phyloP scores from a whole-genome alignment of 495 filamentous ascomycete genomes.

The Hypoxylon lienhwacheense region DNA sequence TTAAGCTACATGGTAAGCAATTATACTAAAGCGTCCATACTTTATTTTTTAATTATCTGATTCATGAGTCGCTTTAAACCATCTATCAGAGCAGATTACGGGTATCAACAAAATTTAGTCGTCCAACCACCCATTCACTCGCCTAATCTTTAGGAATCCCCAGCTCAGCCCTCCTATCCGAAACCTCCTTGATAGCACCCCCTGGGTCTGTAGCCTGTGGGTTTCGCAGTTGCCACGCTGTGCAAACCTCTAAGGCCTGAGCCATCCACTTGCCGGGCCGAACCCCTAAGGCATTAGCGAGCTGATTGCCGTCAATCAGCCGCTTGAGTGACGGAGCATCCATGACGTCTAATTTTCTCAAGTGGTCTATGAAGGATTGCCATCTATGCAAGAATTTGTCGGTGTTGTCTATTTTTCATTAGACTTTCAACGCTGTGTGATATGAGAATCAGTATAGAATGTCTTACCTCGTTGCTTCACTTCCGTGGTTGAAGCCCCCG shows the following conservation, averaged over 20 bases:
- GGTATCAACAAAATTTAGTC: slow-evolving; percentile 15
- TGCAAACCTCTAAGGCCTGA: slow-evolving; percentile 66
- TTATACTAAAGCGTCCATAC: too few relatives aligned
- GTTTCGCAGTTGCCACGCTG: slow-evolving; percentile 85
- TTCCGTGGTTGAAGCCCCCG: slow-evolving; percentile 38
- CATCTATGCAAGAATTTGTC: slow-evolving; percentile 50
- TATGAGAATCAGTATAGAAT: not conserved
- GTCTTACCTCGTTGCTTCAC: slow-evolving; percentile 13
- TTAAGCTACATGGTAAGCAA: too few relatives aligned
- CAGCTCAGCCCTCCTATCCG: slow-evolving; percentile 57
- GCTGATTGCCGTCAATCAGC: slow-evolving; percentile 65
- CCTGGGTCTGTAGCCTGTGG: slow-evolving; percentile 63
- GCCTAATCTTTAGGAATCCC: slow-evolving; percentile 44
- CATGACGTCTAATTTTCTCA: slow-evolving; percentile 54
- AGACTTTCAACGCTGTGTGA: too few relatives aligned
- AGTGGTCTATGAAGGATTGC: slow-evolving; percentile 58
- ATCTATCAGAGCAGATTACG: slow-evolving; percentile 11
- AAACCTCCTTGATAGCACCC: slow-evolving; percentile 67
- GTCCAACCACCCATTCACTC: not conserved
- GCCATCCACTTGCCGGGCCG: slow-evolving; percentile 79
- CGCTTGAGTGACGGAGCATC: slow-evolving; percentile 57
- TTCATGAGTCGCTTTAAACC: not conserved
- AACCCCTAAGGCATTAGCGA: slow-evolving; percentile 61
- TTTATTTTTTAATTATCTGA: not conserved
- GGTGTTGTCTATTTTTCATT: slow-evolving; percentile 36